Base-by-base conservation (phyloP, 768 basidiomycete genomes). In the Mycena floridula region DNA sequence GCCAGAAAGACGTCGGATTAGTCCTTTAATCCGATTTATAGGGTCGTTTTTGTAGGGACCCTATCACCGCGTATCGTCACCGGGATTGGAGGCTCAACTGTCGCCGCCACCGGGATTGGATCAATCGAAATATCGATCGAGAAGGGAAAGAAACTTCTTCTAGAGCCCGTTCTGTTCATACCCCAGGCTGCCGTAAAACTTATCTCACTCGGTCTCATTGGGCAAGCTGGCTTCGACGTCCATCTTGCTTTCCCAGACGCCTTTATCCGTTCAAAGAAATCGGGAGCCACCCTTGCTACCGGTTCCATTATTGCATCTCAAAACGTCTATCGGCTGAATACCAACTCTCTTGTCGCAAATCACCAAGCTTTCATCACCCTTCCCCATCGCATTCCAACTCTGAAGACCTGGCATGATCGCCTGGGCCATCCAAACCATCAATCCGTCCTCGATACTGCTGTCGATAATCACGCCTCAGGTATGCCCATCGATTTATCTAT, bases 171-270 rank as follows among this genome's bases (percentile, higher is more conserved):
- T 23, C 42, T 43, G 28, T 44, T 11, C 5, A 37, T 44, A 16
- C 43, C 43, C n/a, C 12, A 5, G 12, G 23, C 36, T 44, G 11
- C 27, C 18, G 43, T 44, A n/a, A 15, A 22, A 16, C 43, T 44
- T 20, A 35, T 43, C 27, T 43, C 42, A 15, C 9, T 43, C 32
- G 22, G 18, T 12, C 7, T n/a, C 42, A 27, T 27, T n/a, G 42
- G 35, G 15, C 26, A 42, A 5, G 7, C 16, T 11, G 5, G 23
- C 13, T 42, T 25, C n/a, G 25, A 9, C 4, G 16, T 25, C 26
- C 8, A 27, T 15, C 22, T 42, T 9, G 16, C 25, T 16, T 26
- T 13, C 8, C 11, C 13, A 2, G 20, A 18, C 1, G 25, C 8
- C 7, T 7, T 15, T 21, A 25, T 9, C 16, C 24, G 27, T 28